A percentile compares a stretch with the other conserved stretches of the same genome.
Evolutionary conservation across 768 basidiomycete genomes (phyloP).

Genomic region (Leucosporidium creatinivorum): DNA sequence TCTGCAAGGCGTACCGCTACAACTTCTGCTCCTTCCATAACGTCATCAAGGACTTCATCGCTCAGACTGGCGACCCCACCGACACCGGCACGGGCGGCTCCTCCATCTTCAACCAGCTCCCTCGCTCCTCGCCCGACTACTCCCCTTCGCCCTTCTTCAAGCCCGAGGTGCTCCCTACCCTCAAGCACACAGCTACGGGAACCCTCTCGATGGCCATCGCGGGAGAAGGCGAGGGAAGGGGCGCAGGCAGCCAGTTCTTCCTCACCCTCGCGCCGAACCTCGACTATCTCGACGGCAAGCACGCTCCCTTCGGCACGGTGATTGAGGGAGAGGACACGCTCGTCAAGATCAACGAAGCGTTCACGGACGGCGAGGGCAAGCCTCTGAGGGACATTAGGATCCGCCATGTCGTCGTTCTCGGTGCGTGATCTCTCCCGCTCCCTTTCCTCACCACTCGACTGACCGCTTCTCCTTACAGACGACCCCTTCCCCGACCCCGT

Average conservation of each 20-base stretch:
- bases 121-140: conserved; percentile 52
- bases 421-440: conserved; percentile 46
- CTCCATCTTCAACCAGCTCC: conserved; percentile 83
- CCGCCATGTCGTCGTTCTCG: conserved; percentile 88
- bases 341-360: conserved; percentile 86
- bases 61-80: conserved; percentile 91
- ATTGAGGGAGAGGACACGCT: conserved; percentile 75
- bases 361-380: conserved; percentile 75
- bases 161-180: conserved; percentile 46
- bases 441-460: too few species aligned
- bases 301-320: conserved; percentile 90
- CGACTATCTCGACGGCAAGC: conserved; percentile 89
- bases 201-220: conserved; percentile 98
- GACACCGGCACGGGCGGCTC: conserved; percentile 92
- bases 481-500: conserved; percentile 89
- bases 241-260: conserved; percentile 94
- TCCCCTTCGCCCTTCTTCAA: conserved; percentile 28
- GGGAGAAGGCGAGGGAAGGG: conserved; percentile 59
- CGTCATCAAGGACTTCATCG: conserved; percentile 94
- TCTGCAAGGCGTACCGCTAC: conserved; percentile 96
- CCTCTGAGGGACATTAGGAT: conserved; percentile 93
- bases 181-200: conserved; percentile 77
- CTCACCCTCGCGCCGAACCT: conserved; percentile 83
- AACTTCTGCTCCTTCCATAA: conserved; percentile 98
- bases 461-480: conserved; percentile 48